Evolutionary conservation across 257 asterid genomes (phyloP), one percentile per base, ranked within the genome.

Genomic region (Nyctanthes arbortristis): DNA sequence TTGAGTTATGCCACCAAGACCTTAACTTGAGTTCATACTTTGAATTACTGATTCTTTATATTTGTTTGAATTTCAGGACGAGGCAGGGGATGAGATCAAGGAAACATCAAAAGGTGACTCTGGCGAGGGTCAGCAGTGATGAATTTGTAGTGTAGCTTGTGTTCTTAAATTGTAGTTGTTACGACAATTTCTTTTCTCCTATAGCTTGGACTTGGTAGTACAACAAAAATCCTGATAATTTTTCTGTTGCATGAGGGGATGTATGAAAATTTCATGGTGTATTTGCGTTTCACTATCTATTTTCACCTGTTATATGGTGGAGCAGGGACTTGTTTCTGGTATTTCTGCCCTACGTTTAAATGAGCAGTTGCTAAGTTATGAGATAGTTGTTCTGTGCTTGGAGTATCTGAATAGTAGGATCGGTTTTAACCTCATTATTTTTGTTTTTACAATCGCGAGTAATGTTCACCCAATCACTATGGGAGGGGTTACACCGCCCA

Each of bases 11-110:
- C 6, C 13, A 49, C 22, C 28, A 18, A 49, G 4, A 14, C 10
- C 57, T 47, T 47, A 7, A 52, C 13, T 20, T 20, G 27, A 13
- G 5, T 18, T 20, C 29, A 5, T n/a, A 9, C 4, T 12, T 47
- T 14, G 6, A 16, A 20, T 20, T 22, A 22, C 12, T 52, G 29
- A 52, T 52, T 52, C 30, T 52, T 8, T 52, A 7, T 43, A 24
- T n/a, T 52, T 35, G 30, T 61, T 47, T 43, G 52, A 56, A 29
- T 73, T 75, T 43, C 69, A 88, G 95, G 95, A 88, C 63, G 95
- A 88, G 13, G 87, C 70, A 5, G 89, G 87, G 65, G 95, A 83
- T 66, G 95, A 88, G 80, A 81, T 85, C 78, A 85, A 73, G 88
- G 95, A 85, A 78, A 59, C 87, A 56, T 35, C 87, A 66, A 88